Percentiles rank a stretch among this genome's conserved stretches.
Evolutionary conservation across 2,329 filamentous ascomycete genomes (phyloP).

Genomic region (Trichoderma arundinaceum): DNA sequence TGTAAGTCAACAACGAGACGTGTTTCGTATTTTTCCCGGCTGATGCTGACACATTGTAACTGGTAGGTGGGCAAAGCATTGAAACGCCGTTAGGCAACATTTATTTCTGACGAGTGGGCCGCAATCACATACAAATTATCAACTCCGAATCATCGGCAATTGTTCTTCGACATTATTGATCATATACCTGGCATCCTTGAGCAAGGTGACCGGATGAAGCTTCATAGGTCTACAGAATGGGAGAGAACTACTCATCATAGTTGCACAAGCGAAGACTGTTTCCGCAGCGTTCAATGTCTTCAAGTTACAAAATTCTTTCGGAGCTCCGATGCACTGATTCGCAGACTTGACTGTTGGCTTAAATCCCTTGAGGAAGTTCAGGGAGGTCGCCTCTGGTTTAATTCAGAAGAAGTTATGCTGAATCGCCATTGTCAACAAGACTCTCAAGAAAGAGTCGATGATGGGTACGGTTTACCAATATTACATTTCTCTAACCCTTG

Average conservation of each 20-base stretch:
- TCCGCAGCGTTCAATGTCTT: neutral
- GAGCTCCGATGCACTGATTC: neutral
- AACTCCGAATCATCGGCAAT: neutral
- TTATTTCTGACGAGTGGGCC: neutral
- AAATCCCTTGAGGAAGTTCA: neutral
- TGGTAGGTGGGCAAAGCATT: neutral
- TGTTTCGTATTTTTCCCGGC: neutral
- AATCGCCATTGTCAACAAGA: neutral
- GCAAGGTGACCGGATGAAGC: neutral
- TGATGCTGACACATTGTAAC: neutral
- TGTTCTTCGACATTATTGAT: neutral
- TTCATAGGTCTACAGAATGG: too few species aligned
- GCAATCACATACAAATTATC: neutral
- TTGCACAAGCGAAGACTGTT: too few species aligned
- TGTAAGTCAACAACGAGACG: neutral
- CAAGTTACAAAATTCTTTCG: neutral
- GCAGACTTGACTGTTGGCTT: neutral
- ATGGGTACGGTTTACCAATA: neutral
- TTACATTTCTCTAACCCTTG: neutral
- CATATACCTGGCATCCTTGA: slow-evolving; percentile 3
- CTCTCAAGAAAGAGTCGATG: neutral
- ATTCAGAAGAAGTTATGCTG: neutral
- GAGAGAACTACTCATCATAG: neutral
- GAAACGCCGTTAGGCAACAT: neutral
- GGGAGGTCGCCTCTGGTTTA: neutral